A percentile compares a stretch with the other conserved stretches of the same genome.
These are phyloP conservation scores for Tuber magnatum DNA, from an alignment of 495 filamentous ascomycete genomes.

Conservation along the genomic window DNA sequence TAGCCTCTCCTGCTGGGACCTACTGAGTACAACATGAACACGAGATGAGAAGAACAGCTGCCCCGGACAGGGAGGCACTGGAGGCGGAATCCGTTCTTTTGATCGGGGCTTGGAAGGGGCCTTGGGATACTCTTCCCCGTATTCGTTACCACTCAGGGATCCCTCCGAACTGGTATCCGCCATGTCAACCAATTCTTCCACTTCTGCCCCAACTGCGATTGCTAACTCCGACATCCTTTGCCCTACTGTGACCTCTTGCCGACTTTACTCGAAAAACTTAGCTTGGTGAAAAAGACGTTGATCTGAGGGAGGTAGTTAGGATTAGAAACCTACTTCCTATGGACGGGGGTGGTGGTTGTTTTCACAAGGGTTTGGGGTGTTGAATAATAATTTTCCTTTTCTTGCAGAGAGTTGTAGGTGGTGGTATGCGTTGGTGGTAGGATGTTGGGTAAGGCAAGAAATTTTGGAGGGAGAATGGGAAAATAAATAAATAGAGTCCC, in stretches of 20 bases:
- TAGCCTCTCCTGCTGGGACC: conserved; percentile 19
- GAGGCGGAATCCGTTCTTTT: background rate
- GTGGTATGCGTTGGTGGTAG: background rate
- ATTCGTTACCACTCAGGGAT: background rate
- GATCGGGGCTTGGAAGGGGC: background rate
- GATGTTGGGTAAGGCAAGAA: background rate
- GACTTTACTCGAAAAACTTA: background rate
- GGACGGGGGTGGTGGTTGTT: background rate
- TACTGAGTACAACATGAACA: conserved; percentile 16
- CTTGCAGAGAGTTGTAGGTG: background rate
- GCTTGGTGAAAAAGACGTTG: background rate
- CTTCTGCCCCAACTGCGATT: background rate
- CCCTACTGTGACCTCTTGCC: background rate
- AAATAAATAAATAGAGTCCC: background rate
- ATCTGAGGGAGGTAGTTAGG: background rate
- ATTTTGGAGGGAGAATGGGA: background rate
- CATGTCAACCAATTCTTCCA: background rate
- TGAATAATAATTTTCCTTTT: background rate
- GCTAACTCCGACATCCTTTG: background rate
- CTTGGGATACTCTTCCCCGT: background rate
- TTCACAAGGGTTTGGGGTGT: background rate
- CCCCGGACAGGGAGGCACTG: background rate
- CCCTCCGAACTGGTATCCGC: background rate
- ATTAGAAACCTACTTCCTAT: background rate
- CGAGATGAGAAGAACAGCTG: conserved; percentile 30